These are phyloP conservation scores for Trypanosoma melophagium DNA, from an alignment of 208 protist genomes.

Conservation along the genomic window DNA sequence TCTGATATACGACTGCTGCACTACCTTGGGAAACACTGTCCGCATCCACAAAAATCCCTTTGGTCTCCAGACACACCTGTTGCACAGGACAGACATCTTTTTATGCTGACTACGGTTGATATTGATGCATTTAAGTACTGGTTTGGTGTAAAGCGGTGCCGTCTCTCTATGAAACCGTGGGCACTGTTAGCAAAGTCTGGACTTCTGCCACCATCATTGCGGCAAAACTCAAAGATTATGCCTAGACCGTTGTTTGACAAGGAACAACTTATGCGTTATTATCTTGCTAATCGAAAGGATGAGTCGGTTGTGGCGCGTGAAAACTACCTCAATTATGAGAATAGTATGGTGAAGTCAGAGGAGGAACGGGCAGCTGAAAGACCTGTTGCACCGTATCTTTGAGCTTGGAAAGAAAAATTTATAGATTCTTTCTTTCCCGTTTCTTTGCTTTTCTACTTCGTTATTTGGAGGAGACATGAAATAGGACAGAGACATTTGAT, in stretches of 20 bases:
- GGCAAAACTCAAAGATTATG: slow-evolving; percentile 88
- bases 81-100: slow-evolving; percentile 88
- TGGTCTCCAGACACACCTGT: slow-evolving; percentile 92
- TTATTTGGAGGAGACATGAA: no score
- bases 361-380: slow-evolving; percentile 76
- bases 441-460: no score
- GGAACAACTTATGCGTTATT: slow-evolving; percentile 87
- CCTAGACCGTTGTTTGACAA: slow-evolving; percentile 91
- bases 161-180: slow-evolving; percentile 77
- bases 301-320: slow-evolving; percentile 51
- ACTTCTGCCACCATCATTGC: slow-evolving; percentile 77
- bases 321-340: slow-evolving; percentile 86
- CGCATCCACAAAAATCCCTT: slow-evolving; percentile 91
- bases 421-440: no score
- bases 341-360: slow-evolving; percentile 81
- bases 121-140: slow-evolving; percentile 93
- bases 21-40: slow-evolving; percentile 90
- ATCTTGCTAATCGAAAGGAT: slow-evolving; percentile 86
- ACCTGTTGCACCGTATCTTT: slow-evolving; percentile 79
- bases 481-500: no score
- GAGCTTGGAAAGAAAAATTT: background rate
- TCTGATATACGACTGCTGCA: slow-evolving; percentile 86
- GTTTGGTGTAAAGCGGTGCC: slow-evolving; percentile 90
- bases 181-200: slow-evolving; percentile 85
- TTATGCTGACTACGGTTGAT: slow-evolving; percentile 89